A percentile compares a stretch with the other conserved stretches of the same genome.
Evolutionary conservation across 129 eudicot genomes (phyloP).

Genomic region (Tanacetum coccineum): DNA sequence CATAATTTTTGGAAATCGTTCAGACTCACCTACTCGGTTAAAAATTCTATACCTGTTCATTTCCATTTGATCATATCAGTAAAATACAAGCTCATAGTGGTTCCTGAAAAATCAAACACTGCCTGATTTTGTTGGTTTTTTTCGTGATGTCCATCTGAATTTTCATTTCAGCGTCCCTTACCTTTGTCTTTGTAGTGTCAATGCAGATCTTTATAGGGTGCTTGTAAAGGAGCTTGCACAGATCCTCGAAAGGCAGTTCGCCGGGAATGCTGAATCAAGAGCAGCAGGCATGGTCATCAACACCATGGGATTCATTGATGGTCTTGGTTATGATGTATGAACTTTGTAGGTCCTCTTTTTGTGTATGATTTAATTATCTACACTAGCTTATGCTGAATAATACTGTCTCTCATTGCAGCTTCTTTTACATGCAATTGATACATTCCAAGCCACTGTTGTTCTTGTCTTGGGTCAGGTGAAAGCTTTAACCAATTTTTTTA

Average conservation of each 20-base stretch:
- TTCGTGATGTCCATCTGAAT: not conserved
- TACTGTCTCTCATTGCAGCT: slow-evolving; percentile 48
- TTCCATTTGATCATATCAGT: not conserved
- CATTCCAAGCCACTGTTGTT: slow-evolving; percentile 83
- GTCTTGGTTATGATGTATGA: slow-evolving; percentile 88
- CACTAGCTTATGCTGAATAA: not conserved
- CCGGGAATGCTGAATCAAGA: slow-evolving; percentile 88
- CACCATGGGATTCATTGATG: slow-evolving; percentile 98
- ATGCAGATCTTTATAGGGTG: slow-evolving; percentile 84
- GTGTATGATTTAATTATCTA: not conserved
- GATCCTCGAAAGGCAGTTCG: slow-evolving; percentile 69
- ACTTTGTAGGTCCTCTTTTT: slow-evolving; percentile 1
- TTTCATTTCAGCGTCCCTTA: slow-evolving; percentile 1
- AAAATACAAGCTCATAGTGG: slow-evolving; percentile 1
- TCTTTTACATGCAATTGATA: slow-evolving; percentile 84
- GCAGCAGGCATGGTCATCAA: slow-evolving; percentile 99
- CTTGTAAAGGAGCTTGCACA: slow-evolving; percentile 92
- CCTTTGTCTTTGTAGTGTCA: slow-evolving; percentile 49
- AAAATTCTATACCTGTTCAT: not conserved
- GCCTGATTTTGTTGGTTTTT: not conserved
- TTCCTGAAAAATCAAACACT: not conserved
- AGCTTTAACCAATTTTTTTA: slow-evolving; percentile 1
- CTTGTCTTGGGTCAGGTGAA: slow-evolving; percentile 94
- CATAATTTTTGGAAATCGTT: not conserved
- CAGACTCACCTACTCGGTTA: not conserved